A percentile compares a stretch with the other conserved stretches of the same genome.
Evolutionary conservation across 2,329 filamentous ascomycete genomes (phyloP).

Genomic region (Penicillium brevicompactum): DNA sequence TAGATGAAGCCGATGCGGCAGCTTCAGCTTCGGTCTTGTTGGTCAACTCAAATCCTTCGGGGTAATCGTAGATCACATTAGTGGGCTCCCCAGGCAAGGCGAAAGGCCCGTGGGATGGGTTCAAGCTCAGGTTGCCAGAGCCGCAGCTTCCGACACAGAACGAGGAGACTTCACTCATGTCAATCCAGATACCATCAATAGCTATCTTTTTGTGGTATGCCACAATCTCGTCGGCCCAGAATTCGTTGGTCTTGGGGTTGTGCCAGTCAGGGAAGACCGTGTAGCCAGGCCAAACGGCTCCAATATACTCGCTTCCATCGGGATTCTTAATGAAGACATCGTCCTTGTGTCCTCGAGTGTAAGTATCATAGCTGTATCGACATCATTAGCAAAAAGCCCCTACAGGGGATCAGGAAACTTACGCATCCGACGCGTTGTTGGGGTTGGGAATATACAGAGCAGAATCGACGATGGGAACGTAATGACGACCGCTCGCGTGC

Average conservation of each 20-base stretch:
- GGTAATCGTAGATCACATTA: constrained; percentile 62
- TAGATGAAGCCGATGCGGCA: constrained; percentile 57
- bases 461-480: constrained; percentile 62
- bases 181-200: constrained; percentile 61
- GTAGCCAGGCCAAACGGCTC: constrained; percentile 60
- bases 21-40: constrained; percentile 68
- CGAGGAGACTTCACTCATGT: constrained; percentile 64
- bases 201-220: constrained; percentile 56
- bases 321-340: constrained; percentile 57
- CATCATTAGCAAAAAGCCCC: constrained; percentile 19
- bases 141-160: constrained; percentile 75
- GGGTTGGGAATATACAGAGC: constrained; percentile 75
- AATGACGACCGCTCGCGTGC: constrained; percentile 59
- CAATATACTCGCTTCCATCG: constrained; percentile 58
- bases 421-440: constrained; percentile 66
- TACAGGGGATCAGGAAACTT: constrained; percentile 37
- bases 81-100: constrained; percentile 65
- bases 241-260: constrained; percentile 60
- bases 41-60: constrained; percentile 69
- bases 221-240: constrained; percentile 60
- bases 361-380: constrained; percentile 55
- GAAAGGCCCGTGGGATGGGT: constrained; percentile 70
- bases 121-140: constrained; percentile 63
- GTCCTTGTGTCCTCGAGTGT: constrained; percentile 52
- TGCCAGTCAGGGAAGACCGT: constrained; percentile 65